A percentile compares a stretch with the other conserved stretches of the same genome.
Evolutionary conservation across 805 yeast genomes (phyloP).

Genomic region (Metschnikowia gruessii): DNA sequence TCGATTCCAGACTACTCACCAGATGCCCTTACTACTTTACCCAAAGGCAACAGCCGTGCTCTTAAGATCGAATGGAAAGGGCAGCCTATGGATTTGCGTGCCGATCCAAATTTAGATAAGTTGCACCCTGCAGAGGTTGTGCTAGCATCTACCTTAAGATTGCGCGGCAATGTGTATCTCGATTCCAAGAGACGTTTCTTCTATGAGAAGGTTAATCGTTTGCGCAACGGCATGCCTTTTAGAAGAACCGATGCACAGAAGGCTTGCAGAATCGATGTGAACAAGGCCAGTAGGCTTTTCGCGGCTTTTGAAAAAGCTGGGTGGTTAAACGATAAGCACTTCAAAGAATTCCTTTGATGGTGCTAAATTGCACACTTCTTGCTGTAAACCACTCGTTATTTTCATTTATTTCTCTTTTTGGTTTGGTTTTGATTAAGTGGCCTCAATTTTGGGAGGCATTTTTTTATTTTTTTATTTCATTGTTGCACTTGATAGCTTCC

Average conservation of each 20-base stretch:
- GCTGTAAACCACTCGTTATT: too few relatives aligned
- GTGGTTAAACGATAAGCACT: slow-evolving; percentile 79
- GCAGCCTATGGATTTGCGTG: slow-evolving; percentile 85
- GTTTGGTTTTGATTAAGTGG: slow-evolving; percentile 1
- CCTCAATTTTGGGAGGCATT: slow-evolving; percentile 5
- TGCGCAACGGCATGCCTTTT: slow-evolving; percentile 69
- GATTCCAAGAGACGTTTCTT: slow-evolving; percentile 70
- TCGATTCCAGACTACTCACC: slow-evolving; percentile 85
- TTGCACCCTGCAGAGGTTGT: slow-evolving; percentile 90
- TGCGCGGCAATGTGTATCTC: slow-evolving; percentile 82
- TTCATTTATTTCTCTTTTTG: slow-evolving; percentile 3
- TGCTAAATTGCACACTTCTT: not conserved
- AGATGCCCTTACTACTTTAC: slow-evolving; percentile 52
- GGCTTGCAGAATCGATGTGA: slow-evolving; percentile 95
- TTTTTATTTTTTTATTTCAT: slow-evolving; percentile 8
- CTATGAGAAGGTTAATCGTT: slow-evolving; percentile 80
- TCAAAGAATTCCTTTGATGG: slow-evolving; percentile 27
- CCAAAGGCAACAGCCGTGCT: slow-evolving; percentile 61
- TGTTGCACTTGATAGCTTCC: not conserved
- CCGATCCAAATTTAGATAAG: slow-evolving; percentile 67
- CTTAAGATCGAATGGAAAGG: slow-evolving; percentile 97
- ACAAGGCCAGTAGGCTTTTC: slow-evolving; percentile 87
- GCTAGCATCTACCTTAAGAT: slow-evolving; percentile 82
- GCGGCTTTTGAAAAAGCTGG: slow-evolving; percentile 91
- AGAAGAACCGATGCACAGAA: slow-evolving; percentile 97